Conservation (phyloP, 352 stramenopile species). For the Globisporangium parvum region DNA sequence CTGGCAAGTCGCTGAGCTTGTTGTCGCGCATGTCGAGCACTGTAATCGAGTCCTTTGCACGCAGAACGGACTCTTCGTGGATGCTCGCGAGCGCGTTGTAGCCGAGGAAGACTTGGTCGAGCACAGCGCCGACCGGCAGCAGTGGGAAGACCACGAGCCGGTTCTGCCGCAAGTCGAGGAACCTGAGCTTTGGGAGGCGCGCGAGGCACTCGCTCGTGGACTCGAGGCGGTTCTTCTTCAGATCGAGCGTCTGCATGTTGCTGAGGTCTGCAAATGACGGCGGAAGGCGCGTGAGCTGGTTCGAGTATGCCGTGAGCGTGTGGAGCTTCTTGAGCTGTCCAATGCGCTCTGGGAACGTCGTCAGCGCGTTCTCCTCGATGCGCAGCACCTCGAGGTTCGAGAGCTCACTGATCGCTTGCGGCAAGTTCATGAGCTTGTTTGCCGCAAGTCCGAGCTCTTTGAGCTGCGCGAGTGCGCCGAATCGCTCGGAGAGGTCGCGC, state of each 20-base stretch:
- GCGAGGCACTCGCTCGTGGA: constrained; percentile 34
- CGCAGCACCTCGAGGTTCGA: constrained; percentile 47
- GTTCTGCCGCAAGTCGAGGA: constrained; percentile 74
- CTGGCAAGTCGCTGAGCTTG: constrained; percentile 53
- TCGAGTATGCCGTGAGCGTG: constrained; percentile 51
- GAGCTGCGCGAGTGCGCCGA: constrained; percentile 41
- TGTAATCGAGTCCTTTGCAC: constrained; percentile 59
- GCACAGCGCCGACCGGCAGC: constrained; percentile 38
- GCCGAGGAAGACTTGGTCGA: constrained; percentile 77
- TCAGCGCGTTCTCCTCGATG: constrained; percentile 60
- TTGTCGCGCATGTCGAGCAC: constrained; percentile 81
- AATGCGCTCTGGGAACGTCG: constrained; percentile 37
- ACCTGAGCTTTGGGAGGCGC: constrained; percentile 42
- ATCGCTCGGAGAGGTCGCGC: constrained; percentile 39
- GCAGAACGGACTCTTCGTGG: constrained; percentile 49
- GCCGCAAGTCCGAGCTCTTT: constrained; percentile 57
- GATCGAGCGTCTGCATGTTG: constrained; percentile 59
- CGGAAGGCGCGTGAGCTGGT: constrained; percentile 48
- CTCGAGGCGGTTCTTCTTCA: constrained; percentile 75
- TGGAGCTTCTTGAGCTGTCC: constrained; percentile 53
- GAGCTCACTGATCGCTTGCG: constrained; percentile 41
- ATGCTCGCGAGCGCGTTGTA: constrained; percentile 64
- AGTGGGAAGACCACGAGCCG: constrained; percentile 52
- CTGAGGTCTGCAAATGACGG: constrained; percentile 33
- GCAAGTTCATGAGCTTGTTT: constrained; percentile 57